These are phyloP conservation scores for Microbotryum lychnidis-dioicae DNA, from an alignment of 1,284 basidiomycete species.

Conservation along the genomic window DNA sequence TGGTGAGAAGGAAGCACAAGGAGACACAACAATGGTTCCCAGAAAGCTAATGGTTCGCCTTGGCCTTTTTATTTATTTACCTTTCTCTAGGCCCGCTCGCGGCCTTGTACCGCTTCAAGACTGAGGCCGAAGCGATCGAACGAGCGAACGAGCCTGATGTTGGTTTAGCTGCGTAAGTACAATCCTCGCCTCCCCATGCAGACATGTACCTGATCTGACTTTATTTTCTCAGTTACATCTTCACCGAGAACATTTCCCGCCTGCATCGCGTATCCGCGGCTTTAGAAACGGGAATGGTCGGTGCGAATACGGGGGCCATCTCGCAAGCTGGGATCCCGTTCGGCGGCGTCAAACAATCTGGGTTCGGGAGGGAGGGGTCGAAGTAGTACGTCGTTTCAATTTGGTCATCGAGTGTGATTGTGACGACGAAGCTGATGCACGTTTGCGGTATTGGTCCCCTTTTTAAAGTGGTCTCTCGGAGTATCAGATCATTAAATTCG, in stretches of 20 bases:
- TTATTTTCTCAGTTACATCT: conserved; percentile 57
- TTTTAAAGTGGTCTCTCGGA: too few relatives aligned
- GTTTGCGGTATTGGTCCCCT: too few relatives aligned
- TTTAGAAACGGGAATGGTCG: conserved; percentile 88
- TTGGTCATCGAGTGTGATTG: conserved; percentile 39
- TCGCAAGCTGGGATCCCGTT: conserved; percentile 80
- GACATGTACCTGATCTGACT: background rate
- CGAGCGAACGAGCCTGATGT: conserved; percentile 76
- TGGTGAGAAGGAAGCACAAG: conserved; percentile 4
- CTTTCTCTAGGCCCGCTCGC: conserved; percentile 28
- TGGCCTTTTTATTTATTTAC: too few relatives aligned
- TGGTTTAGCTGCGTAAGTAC: conserved; percentile 64
- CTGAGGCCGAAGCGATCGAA: conserved; percentile 82
- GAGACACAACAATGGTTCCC: background rate
- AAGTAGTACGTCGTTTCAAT: background rate
- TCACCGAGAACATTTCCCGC: conserved; percentile 76
- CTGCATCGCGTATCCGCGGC: conserved; percentile 97
- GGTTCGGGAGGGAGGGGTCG: conserved; percentile 49
- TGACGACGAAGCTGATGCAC: background rate
- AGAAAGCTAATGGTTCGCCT: too few relatives aligned
- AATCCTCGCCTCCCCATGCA: background rate
- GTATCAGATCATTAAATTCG: too few relatives aligned
- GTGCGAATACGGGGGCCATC: conserved; percentile 67
- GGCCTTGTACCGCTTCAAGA: conserved; percentile 55
- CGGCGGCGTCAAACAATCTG: conserved; percentile 84